Evolutionary conservation across 495 filamentous ascomycete genomes (phyloP), one percentile per base, ranked within the genome.

Genomic region (Cryomyces minteri): DNA sequence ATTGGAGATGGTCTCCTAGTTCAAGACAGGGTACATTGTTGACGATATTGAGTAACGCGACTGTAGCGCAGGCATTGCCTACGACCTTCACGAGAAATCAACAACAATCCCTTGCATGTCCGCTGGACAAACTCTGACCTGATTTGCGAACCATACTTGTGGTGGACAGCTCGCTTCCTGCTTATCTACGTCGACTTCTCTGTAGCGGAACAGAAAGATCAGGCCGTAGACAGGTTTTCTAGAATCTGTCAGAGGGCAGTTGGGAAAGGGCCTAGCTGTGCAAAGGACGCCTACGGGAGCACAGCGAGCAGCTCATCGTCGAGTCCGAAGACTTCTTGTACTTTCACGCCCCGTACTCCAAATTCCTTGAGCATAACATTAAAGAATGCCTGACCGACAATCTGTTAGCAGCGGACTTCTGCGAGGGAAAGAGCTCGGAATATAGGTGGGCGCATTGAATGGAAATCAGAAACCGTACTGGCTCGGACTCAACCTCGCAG

Each of bases 101-200:
- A 25, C 18, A 25, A 25, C 18, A 1, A 25, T 25, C 2, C 18
- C 18, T 25, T 25, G 18, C 1, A 25, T 2, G 18, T 25, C 18
- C 18, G 18, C 18, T 25, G 18, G 18, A 25, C 18, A 25, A 30
- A 72, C 67, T 4, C 76, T 75, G 0, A 84, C 82, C 65, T 96
- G 90, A 53, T 94, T 95, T 10, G 86, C 86, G 62, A 95, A 95
- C 90, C 90, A 98, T 31, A 94, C 60, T 5, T 77, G 67, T 12
- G 77, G 65, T 0, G 82, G 79, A 48, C 79, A 82, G 37, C 55
- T 68, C 8, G 65, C 58, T 51, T 74, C 71, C 49, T 77, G 66
- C 44, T 73, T 69, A 1, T 71, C 62, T 5, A 63, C 55, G 49
- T 79, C 72, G 48, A 80, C 72, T 47, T 74, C 67, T 39, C 73